phyloP scores from a whole-genome alignment of 2,329 filamentous ascomycete species.

The Colletotrichum endophyticum region DNA sequence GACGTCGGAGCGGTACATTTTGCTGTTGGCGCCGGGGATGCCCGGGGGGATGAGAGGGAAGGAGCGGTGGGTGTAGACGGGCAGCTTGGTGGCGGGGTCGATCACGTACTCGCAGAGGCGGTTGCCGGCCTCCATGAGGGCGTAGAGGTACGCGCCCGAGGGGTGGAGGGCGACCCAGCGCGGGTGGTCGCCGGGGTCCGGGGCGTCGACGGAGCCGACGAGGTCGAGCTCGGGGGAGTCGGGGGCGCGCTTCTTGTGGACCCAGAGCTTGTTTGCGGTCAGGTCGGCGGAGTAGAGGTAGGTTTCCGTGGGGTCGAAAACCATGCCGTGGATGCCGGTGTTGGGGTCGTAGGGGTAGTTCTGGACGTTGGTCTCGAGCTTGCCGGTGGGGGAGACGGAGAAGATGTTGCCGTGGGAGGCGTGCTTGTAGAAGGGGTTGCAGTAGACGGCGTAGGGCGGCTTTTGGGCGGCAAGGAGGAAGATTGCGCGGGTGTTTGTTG shows the following conservation, averaged over 20 bases:
- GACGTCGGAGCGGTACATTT: conserved; percentile 85
- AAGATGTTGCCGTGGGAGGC: conserved; percentile 84
- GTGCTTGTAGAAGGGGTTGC: conserved; percentile 88
- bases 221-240: conserved; percentile 46
- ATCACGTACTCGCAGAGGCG: conserved; percentile 81
- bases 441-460: conserved; percentile 82
- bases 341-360: conserved; percentile 74
- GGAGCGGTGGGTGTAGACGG: conserved; percentile 77
- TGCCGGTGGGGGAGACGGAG: conserved; percentile 60
- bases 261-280: conserved; percentile 82
- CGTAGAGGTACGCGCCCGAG: conserved; percentile 79
- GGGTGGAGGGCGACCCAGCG: conserved; percentile 89
- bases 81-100: conserved; percentile 74
- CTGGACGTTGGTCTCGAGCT: conserved; percentile 69
- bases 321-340: conserved; percentile 82
- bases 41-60: conserved; percentile 84
- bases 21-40: conserved; percentile 53
- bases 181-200: conserved; percentile 75
- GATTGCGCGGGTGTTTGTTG: conserved; percentile 86
- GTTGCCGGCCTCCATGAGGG: conserved; percentile 90
- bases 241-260: conserved; percentile 67
- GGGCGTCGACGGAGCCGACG: conserved; percentile 75
- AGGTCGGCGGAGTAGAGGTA: conserved; percentile 83
- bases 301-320: conserved; percentile 75
- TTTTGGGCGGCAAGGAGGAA: conserved; percentile 82